Evolutionary conservation across 2,329 filamentous ascomycete species (phyloP).

Genomic region (Cladosporium cucumerinum): DNA sequence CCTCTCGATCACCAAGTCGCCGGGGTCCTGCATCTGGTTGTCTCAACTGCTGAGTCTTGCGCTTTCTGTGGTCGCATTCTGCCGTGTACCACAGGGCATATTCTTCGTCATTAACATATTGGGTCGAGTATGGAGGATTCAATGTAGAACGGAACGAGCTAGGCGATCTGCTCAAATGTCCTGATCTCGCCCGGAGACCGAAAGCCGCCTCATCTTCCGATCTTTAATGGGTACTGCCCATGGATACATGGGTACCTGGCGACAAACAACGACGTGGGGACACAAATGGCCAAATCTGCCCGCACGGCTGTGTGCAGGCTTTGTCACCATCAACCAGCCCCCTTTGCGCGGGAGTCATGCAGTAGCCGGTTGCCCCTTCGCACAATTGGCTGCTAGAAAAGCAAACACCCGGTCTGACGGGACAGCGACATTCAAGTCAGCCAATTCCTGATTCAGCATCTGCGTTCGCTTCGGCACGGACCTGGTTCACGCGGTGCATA

Average conservation of each 20-base stretch:
- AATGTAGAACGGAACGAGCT: not conserved
- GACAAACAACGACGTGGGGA: not conserved
- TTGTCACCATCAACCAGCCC: not conserved
- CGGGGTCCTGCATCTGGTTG: too few relatives aligned
- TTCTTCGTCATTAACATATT: too few relatives aligned
- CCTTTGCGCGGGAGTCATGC: not conserved
- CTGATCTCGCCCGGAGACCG: not conserved
- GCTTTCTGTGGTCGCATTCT: not conserved
- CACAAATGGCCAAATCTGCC: too few relatives aligned
- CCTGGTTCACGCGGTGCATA: not conserved
- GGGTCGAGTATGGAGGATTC: not conserved
- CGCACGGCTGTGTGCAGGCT: not conserved
- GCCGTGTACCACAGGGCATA: too few relatives aligned
- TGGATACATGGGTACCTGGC: not conserved
- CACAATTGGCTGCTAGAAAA: not conserved
- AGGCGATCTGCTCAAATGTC: not conserved
- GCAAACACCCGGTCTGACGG: not conserved
- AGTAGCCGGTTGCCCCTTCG: not conserved
- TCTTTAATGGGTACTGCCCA: not conserved
- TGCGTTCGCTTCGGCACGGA: not conserved
- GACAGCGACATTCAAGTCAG: not conserved
- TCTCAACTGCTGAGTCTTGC: not conserved
- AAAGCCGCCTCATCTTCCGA: not conserved
- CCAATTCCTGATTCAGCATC: not conserved
- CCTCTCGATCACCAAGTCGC: too few relatives aligned